Evolutionary conservation across 345 rosid species (phyloP), one percentile per base, ranked within the genome.

Genomic region (Toxicodendron radicans): DNA sequence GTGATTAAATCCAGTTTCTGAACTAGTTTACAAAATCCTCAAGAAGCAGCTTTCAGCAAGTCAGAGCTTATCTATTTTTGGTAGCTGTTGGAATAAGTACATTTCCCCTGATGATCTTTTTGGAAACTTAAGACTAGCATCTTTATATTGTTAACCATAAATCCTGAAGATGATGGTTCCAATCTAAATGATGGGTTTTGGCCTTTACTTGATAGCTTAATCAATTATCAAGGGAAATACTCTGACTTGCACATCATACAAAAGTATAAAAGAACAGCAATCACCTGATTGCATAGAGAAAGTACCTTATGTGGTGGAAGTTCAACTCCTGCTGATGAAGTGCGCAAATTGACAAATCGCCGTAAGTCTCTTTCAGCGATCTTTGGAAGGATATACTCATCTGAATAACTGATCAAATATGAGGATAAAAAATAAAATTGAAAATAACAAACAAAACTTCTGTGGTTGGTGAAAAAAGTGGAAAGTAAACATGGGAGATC

Each of bases 361-460:
- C 94, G 80, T 72, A 95, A 68, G 70, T 86, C 89, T 83, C 97
- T 87, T 84, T 95, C 98, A 70, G 96, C 99, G 81, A 93, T 84
- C 88, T 88, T 95, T 18, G 98, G 92, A 76, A 95, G 96, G 75
- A 91, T 80, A 79, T 91, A 93, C 76, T 93, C 97, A 80, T 95
- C 99, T 93, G 83, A 70, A 17, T 56, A 63, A 77, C 43, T 8
- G 27, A 80, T 18, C 43, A 56, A 58, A 58, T 1, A 45, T 51
- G n/a, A 64, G 61, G 2, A 38, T 18, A 7, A 53, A 35, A 63
- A 14, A 53, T 49, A 52, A 16, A 70, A 13, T 52, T 14, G 1
- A 9, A 21, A 73, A 21, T 38, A 23, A 70, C 9, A 61, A 9
- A 49, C 66, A 58, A 30, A 51, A 32, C 64, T 48, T 45, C 53